Conservation (phyloP, 768 basidiomycete genomes). For the Albatrellus ellisii region DNA sequence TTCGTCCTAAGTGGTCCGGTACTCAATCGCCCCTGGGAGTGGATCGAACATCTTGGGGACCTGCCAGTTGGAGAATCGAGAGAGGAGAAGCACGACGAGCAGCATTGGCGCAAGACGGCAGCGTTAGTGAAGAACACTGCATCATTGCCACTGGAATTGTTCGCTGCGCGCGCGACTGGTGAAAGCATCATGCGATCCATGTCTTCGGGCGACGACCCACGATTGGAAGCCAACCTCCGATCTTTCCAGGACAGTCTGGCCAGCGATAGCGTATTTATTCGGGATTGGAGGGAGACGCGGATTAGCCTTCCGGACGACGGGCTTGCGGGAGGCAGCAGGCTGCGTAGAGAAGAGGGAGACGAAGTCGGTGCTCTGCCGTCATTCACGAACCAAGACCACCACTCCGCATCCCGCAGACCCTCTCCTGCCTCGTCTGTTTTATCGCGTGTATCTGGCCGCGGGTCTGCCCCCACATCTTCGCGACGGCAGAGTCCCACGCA, state of each 20-base stretch:
- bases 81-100: conserved; percentile 30
- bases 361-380: conserved; percentile 18
- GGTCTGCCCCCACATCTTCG: conserved; percentile 17
- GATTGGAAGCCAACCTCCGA: conserved; percentile 32
- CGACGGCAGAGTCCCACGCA: conserved; percentile 38
- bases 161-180: conserved; percentile 51
- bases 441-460: conserved; percentile 22
- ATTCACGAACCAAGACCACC: conserved; percentile 10
- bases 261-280: conserved; percentile 49
- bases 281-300: conserved; percentile 71
- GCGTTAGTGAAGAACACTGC: conserved; percentile 46
- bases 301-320: conserved; percentile 26
- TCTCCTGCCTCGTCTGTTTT: conserved; percentile 40
- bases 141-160: conserved; percentile 61
- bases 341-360: conserved; percentile 19
- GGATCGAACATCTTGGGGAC: conserved; percentile 70
- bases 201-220: conserved; percentile 19
- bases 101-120: conserved; percentile 22
- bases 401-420: conserved; percentile 24
- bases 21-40: conserved; percentile 75
- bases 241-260: conserved; percentile 53
- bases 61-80: conserved; percentile 29
- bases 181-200: conserved; percentile 22
- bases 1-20: conserved; percentile 38
- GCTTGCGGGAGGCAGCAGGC: conserved; percentile 13